Conservation (phyloP, 257 asterid species). For the Parsonsia alboflavescens region DNA sequence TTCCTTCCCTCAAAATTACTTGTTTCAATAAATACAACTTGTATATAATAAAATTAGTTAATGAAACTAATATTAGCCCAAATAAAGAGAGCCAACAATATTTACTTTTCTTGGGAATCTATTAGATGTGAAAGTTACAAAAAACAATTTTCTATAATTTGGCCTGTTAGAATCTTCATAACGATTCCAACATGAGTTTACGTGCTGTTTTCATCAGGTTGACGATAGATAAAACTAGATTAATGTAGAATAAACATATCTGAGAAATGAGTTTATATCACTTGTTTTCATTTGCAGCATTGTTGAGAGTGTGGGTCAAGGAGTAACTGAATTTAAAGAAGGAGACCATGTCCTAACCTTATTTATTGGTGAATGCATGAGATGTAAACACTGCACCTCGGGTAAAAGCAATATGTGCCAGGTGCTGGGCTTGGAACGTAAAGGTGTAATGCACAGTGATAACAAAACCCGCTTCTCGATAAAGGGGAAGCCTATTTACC, state of each 20-base stretch:
- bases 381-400: constrained; percentile 69
- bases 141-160: neutral
- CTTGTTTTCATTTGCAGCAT: constrained; percentile 43
- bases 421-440: constrained; percentile 75
- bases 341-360: constrained; percentile 91
- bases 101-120: neutral
- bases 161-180: neutral
- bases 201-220: neutral
- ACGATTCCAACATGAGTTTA: neutral
- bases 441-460: constrained; percentile 89
- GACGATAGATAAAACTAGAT: neutral
- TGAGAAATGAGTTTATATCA: neutral
- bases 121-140: neutral
- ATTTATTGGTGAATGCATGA: constrained; percentile 90
- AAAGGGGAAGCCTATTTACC: constrained; percentile 67
- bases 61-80: no score
- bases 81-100: neutral
- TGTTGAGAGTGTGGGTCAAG: constrained; percentile 86
- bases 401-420: constrained; percentile 83
- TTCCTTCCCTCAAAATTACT: no score
- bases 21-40: no score
- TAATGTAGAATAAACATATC: neutral
- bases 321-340: constrained; percentile 65
- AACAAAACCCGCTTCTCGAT: constrained; percentile 71
- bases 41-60: no score